A percentile compares a stretch with the other conserved stretches of the same genome.
phyloP scores from a whole-genome alignment of 306 rosid species.

The Adenanthera pavonina region DNA sequence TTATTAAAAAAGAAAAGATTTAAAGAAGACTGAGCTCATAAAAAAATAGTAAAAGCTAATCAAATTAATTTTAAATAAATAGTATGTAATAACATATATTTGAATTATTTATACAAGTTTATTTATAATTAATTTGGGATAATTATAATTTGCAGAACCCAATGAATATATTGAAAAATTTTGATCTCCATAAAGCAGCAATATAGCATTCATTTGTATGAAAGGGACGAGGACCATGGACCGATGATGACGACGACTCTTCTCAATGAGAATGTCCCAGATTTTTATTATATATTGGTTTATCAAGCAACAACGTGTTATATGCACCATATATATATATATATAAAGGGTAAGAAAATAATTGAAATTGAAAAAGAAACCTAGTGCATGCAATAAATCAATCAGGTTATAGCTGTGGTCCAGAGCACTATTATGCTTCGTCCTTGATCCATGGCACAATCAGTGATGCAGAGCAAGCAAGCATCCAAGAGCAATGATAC shows the following conservation, averaged over 20 bases:
- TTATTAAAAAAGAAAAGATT: too few species aligned
- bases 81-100: too few species aligned
- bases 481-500: slow-evolving; percentile 50
- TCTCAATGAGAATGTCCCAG: slow-evolving; percentile 14
- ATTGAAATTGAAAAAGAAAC: slow-evolving; percentile 22
- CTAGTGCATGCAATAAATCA: slow-evolving; percentile 32
- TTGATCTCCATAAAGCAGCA: slow-evolving; percentile 35
- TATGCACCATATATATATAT: not conserved
- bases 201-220: slow-evolving; percentile 30
- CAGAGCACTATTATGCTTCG: slow-evolving; percentile 20
- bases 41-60: too few species aligned
- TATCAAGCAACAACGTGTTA: slow-evolving; percentile 13
- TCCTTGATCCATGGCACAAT: slow-evolving; percentile 45
- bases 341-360: slow-evolving; percentile 38
- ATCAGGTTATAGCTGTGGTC: slow-evolving; percentile 52
- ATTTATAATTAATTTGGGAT: not conserved
- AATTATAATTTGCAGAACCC: not conserved
- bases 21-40: too few species aligned
- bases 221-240: not conserved
- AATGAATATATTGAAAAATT: not conserved
- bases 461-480: slow-evolving; percentile 38
- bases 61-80: too few species aligned
- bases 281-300: slow-evolving; percentile 4
- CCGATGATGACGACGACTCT: slow-evolving; percentile 18
- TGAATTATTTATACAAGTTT: not conserved